Conservation (phyloP, 1,139 yeast species). For the Yamadazyma sp. region DNA sequence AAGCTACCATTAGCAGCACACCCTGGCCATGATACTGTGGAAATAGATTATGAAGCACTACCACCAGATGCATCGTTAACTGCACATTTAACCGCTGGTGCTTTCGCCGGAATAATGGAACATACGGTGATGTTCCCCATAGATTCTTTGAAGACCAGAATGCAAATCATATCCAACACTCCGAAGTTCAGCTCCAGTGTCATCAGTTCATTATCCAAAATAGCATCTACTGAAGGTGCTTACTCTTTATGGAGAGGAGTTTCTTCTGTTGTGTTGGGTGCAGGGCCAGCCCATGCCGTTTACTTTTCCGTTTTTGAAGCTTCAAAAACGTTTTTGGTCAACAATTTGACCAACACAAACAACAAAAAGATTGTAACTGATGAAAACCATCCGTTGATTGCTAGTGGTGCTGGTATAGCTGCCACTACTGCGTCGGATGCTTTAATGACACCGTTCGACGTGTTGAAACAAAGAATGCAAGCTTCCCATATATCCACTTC, state of each 20-base stretch:
- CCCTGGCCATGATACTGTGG: slow-evolving; percentile 36
- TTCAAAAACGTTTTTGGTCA: slow-evolving; percentile 62
- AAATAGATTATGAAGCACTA: slow-evolving; percentile 85
- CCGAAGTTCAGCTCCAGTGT: slow-evolving; percentile 39
- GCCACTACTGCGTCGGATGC: slow-evolving; percentile 95
- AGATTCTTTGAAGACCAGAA: slow-evolving; percentile 92
- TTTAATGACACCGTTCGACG: slow-evolving; percentile 97
- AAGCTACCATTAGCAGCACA: slow-evolving; percentile 1
- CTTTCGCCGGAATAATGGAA: slow-evolving; percentile 98
- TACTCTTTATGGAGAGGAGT: slow-evolving; percentile 93
- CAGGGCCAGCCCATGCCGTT: slow-evolving; percentile 99
- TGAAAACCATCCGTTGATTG: slow-evolving; percentile 76
- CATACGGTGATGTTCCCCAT: slow-evolving; percentile 97
- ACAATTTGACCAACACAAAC: slow-evolving; percentile 32
- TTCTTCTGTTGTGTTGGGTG: slow-evolving; percentile 89
- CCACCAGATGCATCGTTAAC: slow-evolving; percentile 84
- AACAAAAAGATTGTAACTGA: slow-evolving; percentile 50
- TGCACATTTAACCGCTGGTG: slow-evolving; percentile 88
- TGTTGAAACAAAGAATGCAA: slow-evolving; percentile 75
- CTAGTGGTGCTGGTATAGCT: slow-evolving; percentile 87
- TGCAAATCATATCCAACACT: slow-evolving; percentile 68
- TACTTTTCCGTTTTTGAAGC: slow-evolving; percentile 95
- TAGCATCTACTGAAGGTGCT: slow-evolving; percentile 89
- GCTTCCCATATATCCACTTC: slow-evolving; percentile 21
- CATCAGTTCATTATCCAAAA: slow-evolving; percentile 65